These are phyloP conservation scores for Zygoascus flipseniorum DNA, from an alignment of 805 yeast species.

Conservation along the genomic window DNA sequence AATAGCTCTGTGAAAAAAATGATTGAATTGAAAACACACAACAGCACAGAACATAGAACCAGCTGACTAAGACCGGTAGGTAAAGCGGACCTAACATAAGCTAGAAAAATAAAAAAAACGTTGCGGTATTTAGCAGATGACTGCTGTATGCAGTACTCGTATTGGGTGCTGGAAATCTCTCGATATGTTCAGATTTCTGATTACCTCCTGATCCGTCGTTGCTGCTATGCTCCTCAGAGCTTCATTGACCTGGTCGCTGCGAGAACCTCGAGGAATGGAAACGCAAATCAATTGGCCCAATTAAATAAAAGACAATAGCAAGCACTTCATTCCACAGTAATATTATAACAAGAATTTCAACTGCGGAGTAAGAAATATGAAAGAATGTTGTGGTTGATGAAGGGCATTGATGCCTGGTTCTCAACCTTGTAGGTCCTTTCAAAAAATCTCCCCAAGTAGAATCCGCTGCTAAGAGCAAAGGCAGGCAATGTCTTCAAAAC, in stretches of 20 bases:
- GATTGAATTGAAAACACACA: too few species aligned
- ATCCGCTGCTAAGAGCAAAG: constrained; percentile 21
- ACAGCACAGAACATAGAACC: too few species aligned
- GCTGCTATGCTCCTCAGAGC: not conserved
- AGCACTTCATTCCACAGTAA: too few species aligned
- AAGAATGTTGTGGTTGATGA: constrained; percentile 48
- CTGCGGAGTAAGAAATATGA: constrained; percentile 61
- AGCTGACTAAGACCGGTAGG: too few species aligned
- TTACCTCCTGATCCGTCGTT: not conserved
- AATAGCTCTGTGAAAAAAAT: too few species aligned
- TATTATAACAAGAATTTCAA: constrained; percentile 53
- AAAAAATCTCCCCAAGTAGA: constrained; percentile 28
- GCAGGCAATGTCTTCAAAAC: constrained; percentile 15
- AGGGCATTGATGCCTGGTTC: constrained; percentile 23
- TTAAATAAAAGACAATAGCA: constrained; percentile 46
- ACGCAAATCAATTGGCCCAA: constrained; percentile 66
- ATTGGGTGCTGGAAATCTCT: too few species aligned
- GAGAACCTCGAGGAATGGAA: constrained; percentile 72
- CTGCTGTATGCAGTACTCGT: too few species aligned
- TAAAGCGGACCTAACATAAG: too few species aligned
- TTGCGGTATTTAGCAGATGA: too few species aligned
- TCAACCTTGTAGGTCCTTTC: constrained; percentile 14
- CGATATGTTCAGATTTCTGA: too few species aligned
- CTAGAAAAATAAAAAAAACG: too few species aligned
- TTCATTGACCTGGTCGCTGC: not conserved